Conservation (phyloP, 106 monocot genomes). For the Alisma plantagoaquatica region DNA sequence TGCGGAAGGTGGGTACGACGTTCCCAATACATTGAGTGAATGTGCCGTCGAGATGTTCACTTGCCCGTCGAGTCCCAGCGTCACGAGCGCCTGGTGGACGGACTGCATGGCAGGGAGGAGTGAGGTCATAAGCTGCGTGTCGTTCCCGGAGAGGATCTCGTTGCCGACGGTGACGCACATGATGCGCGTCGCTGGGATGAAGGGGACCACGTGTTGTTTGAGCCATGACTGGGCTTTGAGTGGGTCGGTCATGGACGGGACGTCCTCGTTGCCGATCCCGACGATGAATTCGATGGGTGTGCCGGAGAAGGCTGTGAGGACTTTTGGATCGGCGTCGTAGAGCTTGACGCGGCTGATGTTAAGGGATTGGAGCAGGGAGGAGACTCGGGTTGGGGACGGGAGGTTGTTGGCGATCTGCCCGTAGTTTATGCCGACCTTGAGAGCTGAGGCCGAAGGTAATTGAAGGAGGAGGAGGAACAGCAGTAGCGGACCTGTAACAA, state of each 20-base stretch:
- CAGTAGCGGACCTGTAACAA: slow-evolving; percentile 21
- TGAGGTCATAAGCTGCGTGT: slow-evolving; percentile 41
- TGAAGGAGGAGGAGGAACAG: too few species aligned
- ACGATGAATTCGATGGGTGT: slow-evolving; percentile 73
- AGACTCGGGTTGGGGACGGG: slow-evolving; percentile 48
- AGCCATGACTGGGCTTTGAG: slow-evolving; percentile 57
- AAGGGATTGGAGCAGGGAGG: slow-evolving; percentile 45
- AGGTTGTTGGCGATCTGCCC: slow-evolving; percentile 92
- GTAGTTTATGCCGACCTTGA: slow-evolving; percentile 85
- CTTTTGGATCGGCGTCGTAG: slow-evolving; percentile 78
- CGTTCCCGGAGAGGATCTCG: slow-evolving; percentile 62
- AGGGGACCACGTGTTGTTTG: slow-evolving; percentile 48
- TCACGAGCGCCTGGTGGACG: slow-evolving; percentile 46
- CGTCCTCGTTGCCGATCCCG: slow-evolving; percentile 62
- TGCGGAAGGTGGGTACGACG: slow-evolving; percentile 69
- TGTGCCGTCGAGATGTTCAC: slow-evolving; percentile 81
- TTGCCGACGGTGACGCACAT: slow-evolving; percentile 87
- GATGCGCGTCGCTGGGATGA: slow-evolving; percentile 47
- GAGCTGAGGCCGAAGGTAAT: slow-evolving; percentile 2
- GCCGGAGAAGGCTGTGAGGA: slow-evolving; percentile 59
- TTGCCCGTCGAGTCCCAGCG: slow-evolving; percentile 53
- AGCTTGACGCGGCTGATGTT: slow-evolving; percentile 76
- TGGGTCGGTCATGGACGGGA: slow-evolving; percentile 44
- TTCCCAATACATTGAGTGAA: slow-evolving; percentile 44
- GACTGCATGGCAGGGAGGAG: slow-evolving; percentile 81